A percentile compares a stretch with the other conserved stretches of the same genome.
phyloP scores from a whole-genome alignment of 805 yeast species.

The Ogataea chonburiensis region DNA sequence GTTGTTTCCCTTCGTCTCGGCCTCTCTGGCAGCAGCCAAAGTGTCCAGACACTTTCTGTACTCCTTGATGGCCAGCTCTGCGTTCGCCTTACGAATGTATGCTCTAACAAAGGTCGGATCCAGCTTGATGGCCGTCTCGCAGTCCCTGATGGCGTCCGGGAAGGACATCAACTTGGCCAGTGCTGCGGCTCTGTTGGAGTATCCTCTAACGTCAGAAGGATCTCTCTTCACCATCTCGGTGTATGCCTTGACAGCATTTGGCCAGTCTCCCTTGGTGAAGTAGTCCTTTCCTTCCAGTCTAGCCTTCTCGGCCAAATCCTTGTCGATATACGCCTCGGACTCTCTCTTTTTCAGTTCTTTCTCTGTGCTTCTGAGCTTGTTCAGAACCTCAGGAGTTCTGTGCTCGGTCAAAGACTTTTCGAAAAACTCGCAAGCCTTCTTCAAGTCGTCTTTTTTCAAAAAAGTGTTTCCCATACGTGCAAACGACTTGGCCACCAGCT shows the following conservation, averaged over 20 bases:
- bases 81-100: conserved; percentile 93
- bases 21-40: conserved; percentile 70
- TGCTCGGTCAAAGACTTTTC: conserved; percentile 95
- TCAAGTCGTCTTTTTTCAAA: conserved; percentile 69
- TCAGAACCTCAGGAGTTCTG: conserved; percentile 89
- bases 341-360: conserved; percentile 79
- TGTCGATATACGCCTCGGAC: conserved; percentile 76
- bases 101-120: conserved; percentile 93
- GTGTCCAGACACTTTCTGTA: conserved; percentile 80
- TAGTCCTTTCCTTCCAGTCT: conserved; percentile 87
- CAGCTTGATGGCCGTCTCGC: conserved; percentile 81
- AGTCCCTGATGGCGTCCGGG: conserved; percentile 94
- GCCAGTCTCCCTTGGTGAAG: conserved; percentile 94
- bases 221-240: conserved; percentile 95
- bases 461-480: conserved; percentile 87
- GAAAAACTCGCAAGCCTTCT: conserved; percentile 71
- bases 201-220: conserved; percentile 96
- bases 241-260: conserved; percentile 90
- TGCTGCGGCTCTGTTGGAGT: conserved; percentile 97
- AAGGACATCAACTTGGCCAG: conserved; percentile 90
- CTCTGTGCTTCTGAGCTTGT: conserved; percentile 84
- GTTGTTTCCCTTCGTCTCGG: conserved; percentile 57
- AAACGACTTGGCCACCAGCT: conserved; percentile 85
- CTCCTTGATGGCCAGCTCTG: conserved; percentile 87
- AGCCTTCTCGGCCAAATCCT: conserved; percentile 93